phyloP scores from a whole-genome alignment of 106 monocot genomes.

The Dioscorea dumetorum region DNA sequence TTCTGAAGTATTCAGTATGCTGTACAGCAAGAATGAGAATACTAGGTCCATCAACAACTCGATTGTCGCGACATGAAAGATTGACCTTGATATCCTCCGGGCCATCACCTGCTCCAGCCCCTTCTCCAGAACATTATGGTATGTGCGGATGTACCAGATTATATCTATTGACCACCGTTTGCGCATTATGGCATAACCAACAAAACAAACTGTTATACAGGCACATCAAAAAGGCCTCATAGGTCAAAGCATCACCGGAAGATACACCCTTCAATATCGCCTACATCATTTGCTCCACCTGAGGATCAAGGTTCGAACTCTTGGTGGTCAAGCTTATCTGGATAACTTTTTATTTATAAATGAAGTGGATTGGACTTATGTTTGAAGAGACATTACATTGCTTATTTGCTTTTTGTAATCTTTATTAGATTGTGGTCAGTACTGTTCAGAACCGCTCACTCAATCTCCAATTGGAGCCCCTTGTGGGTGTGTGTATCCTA shows the following conservation, averaged over 20 bases:
- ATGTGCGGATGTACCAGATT: slow-evolving; percentile 20
- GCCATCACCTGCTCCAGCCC: slow-evolving; percentile 29
- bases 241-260: slow-evolving; percentile 21
- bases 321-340: background rate
- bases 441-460: slow-evolving; percentile 66
- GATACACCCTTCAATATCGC: slow-evolving; percentile 17
- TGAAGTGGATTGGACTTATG: background rate
- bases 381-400: background rate
- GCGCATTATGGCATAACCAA: background rate
- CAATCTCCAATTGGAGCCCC: slow-evolving; percentile 73
- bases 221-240: slow-evolving; percentile 11
- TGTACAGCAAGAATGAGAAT: slow-evolving; percentile 6
- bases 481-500: slow-evolving; percentile 85
- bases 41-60: slow-evolving; percentile 18
- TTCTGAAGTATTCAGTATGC: background rate
- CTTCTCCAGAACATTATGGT: slow-evolving; percentile 32
- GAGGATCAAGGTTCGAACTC: slow-evolving; percentile 25
- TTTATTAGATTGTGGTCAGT: slow-evolving; percentile 40
- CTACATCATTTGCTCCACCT: slow-evolving; percentile 25
- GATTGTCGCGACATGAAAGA: slow-evolving; percentile 19
- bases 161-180: slow-evolving; percentile 1
- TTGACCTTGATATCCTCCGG: slow-evolving; percentile 3
- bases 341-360: background rate
- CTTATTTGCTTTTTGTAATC: slow-evolving; percentile 1
- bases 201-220: slow-evolving; percentile 2